Evolutionary conservation across 2,329 filamentous ascomycete species (phyloP), one percentile per base, ranked within the genome.

Genomic region (Ilyonectria destructans): DNA sequence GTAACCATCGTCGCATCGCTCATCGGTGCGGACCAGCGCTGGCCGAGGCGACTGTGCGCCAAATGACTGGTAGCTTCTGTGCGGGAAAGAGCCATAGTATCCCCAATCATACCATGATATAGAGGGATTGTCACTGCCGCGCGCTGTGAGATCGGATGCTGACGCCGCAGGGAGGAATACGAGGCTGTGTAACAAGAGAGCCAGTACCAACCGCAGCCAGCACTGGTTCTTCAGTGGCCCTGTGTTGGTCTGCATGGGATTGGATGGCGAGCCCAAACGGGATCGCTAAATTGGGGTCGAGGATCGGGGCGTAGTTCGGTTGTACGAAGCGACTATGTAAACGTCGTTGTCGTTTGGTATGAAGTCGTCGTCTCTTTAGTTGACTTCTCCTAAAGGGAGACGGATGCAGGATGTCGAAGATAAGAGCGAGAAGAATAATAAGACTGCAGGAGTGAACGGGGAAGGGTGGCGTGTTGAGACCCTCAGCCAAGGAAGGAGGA

Each of bases 1-100:
- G 67, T 75, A 62, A 71, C 81, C 73, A 77, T 79, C 55, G 59
- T 82, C 77, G 74, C 85, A 87, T 67, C 72, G 66, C 35, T 73
- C 58, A 52, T 77, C 73, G 9, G 68, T 74, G 46, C 72, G 72
- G 4, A 80, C 66, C 3, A 80, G 65, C 45, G 79, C 78, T 35
- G 79, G 63, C 74, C 80, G 69, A 54, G 83, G 83, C 15, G 77
- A 67, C 23, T 68, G 58, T 26, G 66, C 71, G 7, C 66, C 68
- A 45, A 76, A 75, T 12, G 67, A 72, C 62, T 67, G 61, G 71
- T 69, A 77, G 58, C 8, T 68, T 48, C 48, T 68, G 5, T 60
- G 71, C 15, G 73, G 72, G 17, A 66, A 72, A 9, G 72, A 67
- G 65, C 72, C 71, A n/a, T 74, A 70, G 45, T 65, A 68, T 8